Evolutionary conservation across 2,329 filamentous ascomycete genomes (phyloP).

Genomic region (Plenodomus lindquistii): DNA sequence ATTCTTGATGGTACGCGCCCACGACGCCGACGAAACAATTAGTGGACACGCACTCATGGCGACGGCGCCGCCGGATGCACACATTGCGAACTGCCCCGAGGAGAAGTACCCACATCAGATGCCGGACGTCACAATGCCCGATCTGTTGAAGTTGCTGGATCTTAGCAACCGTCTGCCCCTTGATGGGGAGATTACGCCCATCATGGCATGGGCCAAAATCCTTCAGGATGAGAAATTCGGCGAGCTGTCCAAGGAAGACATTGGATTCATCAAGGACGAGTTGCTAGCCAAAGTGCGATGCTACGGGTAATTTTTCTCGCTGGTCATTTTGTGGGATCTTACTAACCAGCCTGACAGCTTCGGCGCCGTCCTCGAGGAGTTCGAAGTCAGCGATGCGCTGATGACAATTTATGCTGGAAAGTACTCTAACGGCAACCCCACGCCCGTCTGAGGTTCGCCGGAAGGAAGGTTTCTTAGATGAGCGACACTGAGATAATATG

Average conservation of each 20-base stretch:
- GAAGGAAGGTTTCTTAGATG: neutral
- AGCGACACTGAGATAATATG: slow-evolving; percentile 14
- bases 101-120: slow-evolving; percentile 70
- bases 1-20: slow-evolving; percentile 67
- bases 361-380: slow-evolving; percentile 71
- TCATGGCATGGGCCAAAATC: slow-evolving; percentile 91
- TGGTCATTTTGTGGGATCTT: neutral
- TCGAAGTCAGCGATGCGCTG: slow-evolving; percentile 77
- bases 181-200: slow-evolving; percentile 89
- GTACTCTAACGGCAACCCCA: slow-evolving; percentile 23
- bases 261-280: slow-evolving; percentile 72
- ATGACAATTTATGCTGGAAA: slow-evolving; percentile 70
- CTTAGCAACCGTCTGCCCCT: slow-evolving; percentile 81
- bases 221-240: slow-evolving; percentile 61
- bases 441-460: slow-evolving; percentile 12
- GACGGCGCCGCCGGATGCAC: slow-evolving; percentile 75
- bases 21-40: slow-evolving; percentile 57
- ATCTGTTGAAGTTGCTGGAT: slow-evolving; percentile 80
- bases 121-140: slow-evolving; percentile 72
- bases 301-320: slow-evolving; percentile 71
- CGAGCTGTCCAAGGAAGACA: slow-evolving; percentile 69
- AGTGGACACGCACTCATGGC: slow-evolving; percentile 95
- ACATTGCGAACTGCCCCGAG: slow-evolving; percentile 59
- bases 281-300: slow-evolving; percentile 82
- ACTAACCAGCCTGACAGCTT: slow-evolving; percentile 52